Conservation (phyloP, 2,329 filamentous ascomycete species). For the Fusarium pseudocircinatum region DNA sequence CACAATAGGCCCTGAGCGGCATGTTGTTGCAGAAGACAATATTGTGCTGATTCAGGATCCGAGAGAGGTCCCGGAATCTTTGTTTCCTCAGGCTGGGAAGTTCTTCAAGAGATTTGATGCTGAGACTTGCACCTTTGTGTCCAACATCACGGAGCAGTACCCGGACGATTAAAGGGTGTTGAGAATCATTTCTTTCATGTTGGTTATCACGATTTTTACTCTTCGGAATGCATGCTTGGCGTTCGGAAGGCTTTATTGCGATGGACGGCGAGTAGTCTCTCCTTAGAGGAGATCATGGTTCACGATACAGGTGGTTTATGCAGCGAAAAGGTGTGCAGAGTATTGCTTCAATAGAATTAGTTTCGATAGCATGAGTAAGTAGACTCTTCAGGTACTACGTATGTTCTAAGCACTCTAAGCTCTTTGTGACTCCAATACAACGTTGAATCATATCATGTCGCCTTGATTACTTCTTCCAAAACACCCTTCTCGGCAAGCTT, state of each 20-base stretch:
- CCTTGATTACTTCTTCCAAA: conserved; percentile 56
- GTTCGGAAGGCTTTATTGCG: neutral
- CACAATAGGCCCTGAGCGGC: conserved; percentile 48
- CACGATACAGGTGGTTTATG: conserved; percentile 1
- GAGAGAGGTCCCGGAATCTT: conserved; percentile 59
- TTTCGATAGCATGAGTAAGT: conserved; percentile 1
- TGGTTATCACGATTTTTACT: neutral
- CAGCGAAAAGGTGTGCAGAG: neutral
- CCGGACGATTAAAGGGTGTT: conserved; percentile 75
- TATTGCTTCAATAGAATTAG: conserved; percentile 4
- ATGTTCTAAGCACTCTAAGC: neutral
- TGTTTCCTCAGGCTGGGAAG: conserved; percentile 79
- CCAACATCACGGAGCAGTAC: conserved; percentile 82
- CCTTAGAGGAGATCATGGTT: neutral
- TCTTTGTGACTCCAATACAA: neutral
- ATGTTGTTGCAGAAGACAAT: conserved; percentile 73
- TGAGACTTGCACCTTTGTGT: conserved; percentile 75
- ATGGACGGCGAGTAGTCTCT: neutral
- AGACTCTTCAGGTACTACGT: neutral
- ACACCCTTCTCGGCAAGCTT: conserved; percentile 74
- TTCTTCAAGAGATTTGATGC: conserved; percentile 89
- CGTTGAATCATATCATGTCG: conserved; percentile 17
- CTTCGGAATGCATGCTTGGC: conserved; percentile 3
- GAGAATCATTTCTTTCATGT: neutral
- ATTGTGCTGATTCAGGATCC: conserved; percentile 69